Percentiles rank a stretch among this genome's conserved stretches.
phyloP scores from a whole-genome alignment of 177 flowering plant genomes.

The Vitis hybrid region DNA sequence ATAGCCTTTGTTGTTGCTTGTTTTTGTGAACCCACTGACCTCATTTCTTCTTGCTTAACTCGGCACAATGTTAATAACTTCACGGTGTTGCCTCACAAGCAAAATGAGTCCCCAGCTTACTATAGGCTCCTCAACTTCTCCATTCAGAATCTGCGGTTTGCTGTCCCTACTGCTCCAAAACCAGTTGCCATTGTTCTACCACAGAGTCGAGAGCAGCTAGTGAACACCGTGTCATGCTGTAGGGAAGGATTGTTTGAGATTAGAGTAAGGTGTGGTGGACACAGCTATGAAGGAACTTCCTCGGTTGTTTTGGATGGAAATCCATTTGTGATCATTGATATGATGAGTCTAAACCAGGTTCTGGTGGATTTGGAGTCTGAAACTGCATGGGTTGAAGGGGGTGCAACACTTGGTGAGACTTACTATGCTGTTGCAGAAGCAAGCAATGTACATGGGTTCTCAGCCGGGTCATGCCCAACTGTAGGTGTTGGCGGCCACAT shows the following conservation, averaged over 20 bases:
- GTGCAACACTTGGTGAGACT: conserved; percentile 73
- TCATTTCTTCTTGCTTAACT: conserved; percentile 38
- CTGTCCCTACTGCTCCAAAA: conserved; percentile 33
- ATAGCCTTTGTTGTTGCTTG: background rate
- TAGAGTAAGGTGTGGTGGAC: conserved; percentile 72
- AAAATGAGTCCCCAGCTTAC: conserved; percentile 32
- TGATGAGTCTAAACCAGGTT: conserved; percentile 59
- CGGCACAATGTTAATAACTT: conserved; percentile 37
- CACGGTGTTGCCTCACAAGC: conserved; percentile 25
- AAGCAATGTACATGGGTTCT: conserved; percentile 51
- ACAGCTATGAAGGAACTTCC: conserved; percentile 79
- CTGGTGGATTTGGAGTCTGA: conserved; percentile 41
- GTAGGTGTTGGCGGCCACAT: conserved; percentile 81
- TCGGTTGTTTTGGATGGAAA: conserved; percentile 29
- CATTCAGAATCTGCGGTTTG: conserved; percentile 62
- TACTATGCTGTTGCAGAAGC: conserved; percentile 52
- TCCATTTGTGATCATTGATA: conserved; percentile 58
- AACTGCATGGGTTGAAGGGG: conserved; percentile 72
- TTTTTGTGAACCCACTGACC: conserved; percentile 11
- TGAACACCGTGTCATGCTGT: conserved; percentile 37
- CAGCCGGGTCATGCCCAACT: conserved; percentile 80
- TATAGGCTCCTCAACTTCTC: conserved; percentile 51
- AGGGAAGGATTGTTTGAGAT: conserved; percentile 30
- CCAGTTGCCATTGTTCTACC: conserved; percentile 65
- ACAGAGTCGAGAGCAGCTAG: conserved; percentile 39